Base-by-base conservation (phyloP, 495 filamentous ascomycete species). In the Talaromyces nanjingensis region DNA sequence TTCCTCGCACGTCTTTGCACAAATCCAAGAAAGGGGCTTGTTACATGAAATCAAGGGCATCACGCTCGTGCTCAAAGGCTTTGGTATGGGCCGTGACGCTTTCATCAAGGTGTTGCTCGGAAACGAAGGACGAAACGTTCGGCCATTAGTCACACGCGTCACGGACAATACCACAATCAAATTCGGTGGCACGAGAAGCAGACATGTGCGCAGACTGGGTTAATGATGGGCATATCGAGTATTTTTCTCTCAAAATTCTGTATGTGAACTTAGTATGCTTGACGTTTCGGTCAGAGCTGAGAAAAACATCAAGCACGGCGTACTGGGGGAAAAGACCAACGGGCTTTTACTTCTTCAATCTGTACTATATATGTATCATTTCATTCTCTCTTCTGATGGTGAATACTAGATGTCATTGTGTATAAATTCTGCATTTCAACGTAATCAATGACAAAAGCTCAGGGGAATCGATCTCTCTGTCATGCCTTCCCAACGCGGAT, bases 171-270 rank as follows among this genome's bases (percentile, higher is more conserved):
- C 92, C 55, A 87, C 90, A 70, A 72, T 98, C 71, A 98, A 98
- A 77, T 96, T 97, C 79, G 94, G 96, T 77, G 96, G 94, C 70
- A 92, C 91, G 65, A 89, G 93, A 74, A 91, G 90, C 79, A 81
- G 79, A 71, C 89, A 85, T 69, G 84, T 85, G 45, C 92, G 92
- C 72, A 87, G 94, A 79, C 77, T 97, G 78, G 89, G 91, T 80
- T 92, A 68, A 69, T 37, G 42, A 39, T n/a, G 34, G 6, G 9
- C 6, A 11, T 42, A 47, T 34, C 16, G 24, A 57, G 12, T 56
- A n/a, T 49, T 4, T 22, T 20, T 20, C 22, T 56, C 14, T 1
- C 11, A 16, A 56, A 31, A 14, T 16, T 5, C 12, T 27, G 6
- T 56, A 18, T 56, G 54, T 16, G 12, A 12, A 6, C 9, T 31